Base-by-base conservation (phyloP, 2,329 filamentous ascomycete species). In the Neopestalotiopsis clavispora region DNA sequence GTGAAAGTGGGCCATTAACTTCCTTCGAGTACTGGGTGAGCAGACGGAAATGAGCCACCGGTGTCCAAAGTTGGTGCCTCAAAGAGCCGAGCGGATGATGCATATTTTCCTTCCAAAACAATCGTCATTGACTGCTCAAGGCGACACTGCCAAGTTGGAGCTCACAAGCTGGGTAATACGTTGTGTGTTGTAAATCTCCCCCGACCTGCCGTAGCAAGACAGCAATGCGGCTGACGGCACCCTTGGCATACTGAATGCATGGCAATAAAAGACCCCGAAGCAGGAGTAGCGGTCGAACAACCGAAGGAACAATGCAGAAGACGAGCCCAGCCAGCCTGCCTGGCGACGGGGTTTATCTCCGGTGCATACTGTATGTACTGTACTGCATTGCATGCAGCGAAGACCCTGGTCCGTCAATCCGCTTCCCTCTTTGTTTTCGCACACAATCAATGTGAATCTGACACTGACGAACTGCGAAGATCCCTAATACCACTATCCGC, bases 361-460 rank as follows among this genome's bases (percentile, higher is more conserved):
- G 59, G 59, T 6, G 57, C 57, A 59, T 30, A 17, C 30, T 14
- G 59, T 23, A 20, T 38, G 13, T 30, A 38, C 30, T 20, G 59
- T 20, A 38, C 28, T 20, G 30, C 30, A 23, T n/a, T 28, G 30
- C 59, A 62, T 34, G n/a, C 59, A 23, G 23, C 34, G 14, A 38
- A 12, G 6, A 32, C 17, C 59, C 30, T 62, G 59, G 59, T 62
- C 59, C 62, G n/a, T 28, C 17, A 30, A 32, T 45, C 42, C 20
- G n/a, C 32, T 52, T 23, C 42, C 12, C 62, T 20, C 42, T 23
- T 14, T 23, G 62, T 45, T n/a, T 30, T 40, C 30, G 62, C 14
- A 23, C 40, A 23, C 62, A 65, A 65, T 65, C 62, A 65, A 65
- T 65, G 20, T 52, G 62, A 65, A 65, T 45, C 62, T 65, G 62